These are phyloP conservation scores for Cordyceps militaris DNA, from an alignment of 2,329 filamentous ascomycete species.

Conservation along the genomic window DNA sequence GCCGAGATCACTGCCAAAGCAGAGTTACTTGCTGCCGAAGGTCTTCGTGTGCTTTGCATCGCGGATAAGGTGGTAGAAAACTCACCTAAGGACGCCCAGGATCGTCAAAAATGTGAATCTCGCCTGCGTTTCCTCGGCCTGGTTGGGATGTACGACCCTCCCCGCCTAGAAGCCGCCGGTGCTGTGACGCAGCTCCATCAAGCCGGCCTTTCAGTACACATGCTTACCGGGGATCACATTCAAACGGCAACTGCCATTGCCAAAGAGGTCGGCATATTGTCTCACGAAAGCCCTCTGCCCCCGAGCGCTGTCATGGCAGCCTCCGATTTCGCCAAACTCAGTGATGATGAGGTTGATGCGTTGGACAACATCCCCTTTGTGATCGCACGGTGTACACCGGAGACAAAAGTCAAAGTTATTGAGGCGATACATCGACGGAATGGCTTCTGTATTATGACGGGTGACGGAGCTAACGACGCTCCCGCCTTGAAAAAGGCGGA, in stretches of 20 bases:
- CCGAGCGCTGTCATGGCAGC: constrained; percentile 52
- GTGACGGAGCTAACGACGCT: constrained; percentile 69
- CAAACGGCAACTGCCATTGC: constrained; percentile 62
- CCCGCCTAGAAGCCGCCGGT: constrained; percentile 56
- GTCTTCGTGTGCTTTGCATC: constrained; percentile 62
- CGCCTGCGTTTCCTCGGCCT: constrained; percentile 60
- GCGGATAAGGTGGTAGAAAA: constrained; percentile 43
- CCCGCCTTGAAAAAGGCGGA: constrained; percentile 66
- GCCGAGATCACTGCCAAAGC: constrained; percentile 40
- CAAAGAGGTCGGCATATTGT: constrained; percentile 56
- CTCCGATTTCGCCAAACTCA: constrained; percentile 54
- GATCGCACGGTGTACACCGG: constrained; percentile 61
- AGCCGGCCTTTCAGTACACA: constrained; percentile 59
- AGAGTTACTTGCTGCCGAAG: constrained; percentile 52
- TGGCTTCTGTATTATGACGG: constrained; percentile 67
- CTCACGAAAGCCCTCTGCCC: constrained; percentile 27
- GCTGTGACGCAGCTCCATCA: constrained; percentile 52
- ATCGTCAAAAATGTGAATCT: constrained; percentile 48
- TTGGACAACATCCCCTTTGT: constrained; percentile 57
- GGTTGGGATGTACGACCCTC: constrained; percentile 66
- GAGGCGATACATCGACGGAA: constrained; percentile 63
- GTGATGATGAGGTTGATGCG: constrained; percentile 54
- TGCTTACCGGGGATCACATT: constrained; percentile 64
- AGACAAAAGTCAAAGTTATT: constrained; percentile 70
- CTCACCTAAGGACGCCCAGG: constrained; percentile 30